Percentiles rank a stretch among this genome's conserved stretches.
These are phyloP conservation scores for Neolentinus lepideus DNA, from an alignment of 1,284 basidiomycete genomes.

Conservation along the genomic window DNA sequence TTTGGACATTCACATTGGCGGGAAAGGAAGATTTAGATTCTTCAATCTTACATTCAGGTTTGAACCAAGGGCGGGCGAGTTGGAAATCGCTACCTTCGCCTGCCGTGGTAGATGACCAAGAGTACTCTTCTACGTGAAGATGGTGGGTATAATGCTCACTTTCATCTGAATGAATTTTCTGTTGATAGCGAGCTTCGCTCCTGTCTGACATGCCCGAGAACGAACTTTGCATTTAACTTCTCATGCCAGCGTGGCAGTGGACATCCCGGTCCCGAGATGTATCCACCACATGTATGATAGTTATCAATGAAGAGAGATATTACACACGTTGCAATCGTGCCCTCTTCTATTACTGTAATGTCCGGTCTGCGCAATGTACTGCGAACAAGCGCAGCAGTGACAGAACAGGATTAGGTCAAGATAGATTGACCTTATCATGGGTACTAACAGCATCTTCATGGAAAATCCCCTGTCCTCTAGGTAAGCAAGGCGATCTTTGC, in stretches of 20 bases:
- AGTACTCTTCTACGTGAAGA: slow-evolving; percentile 26
- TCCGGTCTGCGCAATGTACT: not conserved
- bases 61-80: slow-evolving; percentile 62
- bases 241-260: not conserved
- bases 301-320: not conserved
- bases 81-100: slow-evolving; percentile 31
- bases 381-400: not conserved
- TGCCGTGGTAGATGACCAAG: slow-evolving; percentile 71
- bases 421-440: not conserved
- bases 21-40: slow-evolving; percentile 10
- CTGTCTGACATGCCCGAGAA: slow-evolving; percentile 42
- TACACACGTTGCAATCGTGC: not conserved
- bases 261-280: not conserved
- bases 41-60: slow-evolving; percentile 55
- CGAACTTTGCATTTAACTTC: not conserved
- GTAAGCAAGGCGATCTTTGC: slow-evolving; percentile 40
- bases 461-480: slow-evolving; percentile 17
- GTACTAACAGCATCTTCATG: not conserved
- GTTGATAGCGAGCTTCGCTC: slow-evolving; percentile 54
- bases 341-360: not conserved
- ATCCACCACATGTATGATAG: not conserved
- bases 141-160: slow-evolving; percentile 67
- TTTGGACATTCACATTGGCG: slow-evolving; percentile 5
- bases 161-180: slow-evolving; percentile 18
- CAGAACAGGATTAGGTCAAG: not conserved